Base-by-base conservation (phyloP, 2,329 filamentous ascomycete species). In the Alternaria dauci region DNA sequence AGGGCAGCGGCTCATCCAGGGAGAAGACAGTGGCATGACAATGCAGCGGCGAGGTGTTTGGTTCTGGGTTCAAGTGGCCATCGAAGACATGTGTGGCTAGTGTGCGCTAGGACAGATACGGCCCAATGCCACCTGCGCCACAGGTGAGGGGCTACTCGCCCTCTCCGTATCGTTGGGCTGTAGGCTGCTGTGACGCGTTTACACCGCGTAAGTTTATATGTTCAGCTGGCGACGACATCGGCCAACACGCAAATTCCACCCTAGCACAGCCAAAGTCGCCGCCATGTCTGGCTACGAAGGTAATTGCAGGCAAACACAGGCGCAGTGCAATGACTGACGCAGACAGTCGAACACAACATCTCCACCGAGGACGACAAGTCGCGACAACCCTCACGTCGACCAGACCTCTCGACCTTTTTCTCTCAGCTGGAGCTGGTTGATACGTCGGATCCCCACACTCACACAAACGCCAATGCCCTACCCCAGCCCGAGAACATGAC, bases 321-420 rank as follows among this genome's bases (percentile, higher is more conserved):
- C 8, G 34, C 8, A 60, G 61, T 65, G 11, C 59, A 70, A 58
- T 52, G 46, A 52, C 47, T 72, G 56, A 72, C 65, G 16, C 26
- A 34, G 42, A 46, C 70, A 84, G 82, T 83, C 51, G 82, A 84
- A 70, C 83, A 85, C 74, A 81, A 80, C 73, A 81, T 84, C 67
- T 69, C 78, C 52, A 66, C 75, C 50, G 72, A 79, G 39, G 70
- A 79, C 23, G 59, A 72, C 58, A 76, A 72, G 57, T 66, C 75
- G 54, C 71, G 73, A 63, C 78, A 78, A 18, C 76, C 77, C 34
- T 78, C 79, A 55, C 86, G 86, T 64, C 85, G 87, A 52, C 88
- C 88, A 28, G 88, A 90, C 74, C 83, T 89, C 41, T 87, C 85
- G 41, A 88, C 87, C 69, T 89, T 90, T 81, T 89, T 89, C 79